Base-by-base conservation (phyloP, 345 rosid genomes). In the Draba incana region DNA sequence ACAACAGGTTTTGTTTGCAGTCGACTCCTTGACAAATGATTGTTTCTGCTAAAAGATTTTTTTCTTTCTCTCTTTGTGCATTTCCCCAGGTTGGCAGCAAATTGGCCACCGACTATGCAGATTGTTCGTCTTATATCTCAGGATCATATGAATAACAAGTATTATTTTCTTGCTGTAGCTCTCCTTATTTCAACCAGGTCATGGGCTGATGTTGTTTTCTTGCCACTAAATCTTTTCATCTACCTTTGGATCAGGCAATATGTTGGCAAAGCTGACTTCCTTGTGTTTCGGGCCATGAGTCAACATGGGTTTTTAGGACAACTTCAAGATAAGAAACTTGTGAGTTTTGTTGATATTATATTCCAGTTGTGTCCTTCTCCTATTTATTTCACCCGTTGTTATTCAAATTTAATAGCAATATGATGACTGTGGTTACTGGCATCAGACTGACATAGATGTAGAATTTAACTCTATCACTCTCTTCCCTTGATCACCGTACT, bases 81-180 rank as follows among this genome's bases (percentile, higher is more conserved):
- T 74, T 41, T 45, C 80, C 57, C 75, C 91, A 94, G 97, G 86
- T 93, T 94, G 70, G 99, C 98, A 58, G 93, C 87, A 46, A 88
- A 94, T 73, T 94, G 99, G 99, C 99, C 99, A 12, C 56, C 78
- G 41, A 85, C 86, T 28, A 87, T 94, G 99, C 98, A 94, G 81
- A 91, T 94, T 54, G 99, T 86, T 72, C 96, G 96, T 51, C 92
- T 94, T 67, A 91, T 94, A 75, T 89, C 98, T 37, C 97, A 89
- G 77, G 99, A 94, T 73, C 96, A 89, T 83, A 89, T 92, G 99
- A 94, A 89, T 81, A 94, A 94, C 86, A 88, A 92, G 98, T 94
- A 87, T 68, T 62, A 41, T 65, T 51, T 12, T 30, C 68, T 48
- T 70, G 8, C 31, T 71, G 28, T 69, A 68, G 65, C 44, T 35